Conservation (phyloP, 805 yeast species). For the Lipomyces lipofer region DNA sequence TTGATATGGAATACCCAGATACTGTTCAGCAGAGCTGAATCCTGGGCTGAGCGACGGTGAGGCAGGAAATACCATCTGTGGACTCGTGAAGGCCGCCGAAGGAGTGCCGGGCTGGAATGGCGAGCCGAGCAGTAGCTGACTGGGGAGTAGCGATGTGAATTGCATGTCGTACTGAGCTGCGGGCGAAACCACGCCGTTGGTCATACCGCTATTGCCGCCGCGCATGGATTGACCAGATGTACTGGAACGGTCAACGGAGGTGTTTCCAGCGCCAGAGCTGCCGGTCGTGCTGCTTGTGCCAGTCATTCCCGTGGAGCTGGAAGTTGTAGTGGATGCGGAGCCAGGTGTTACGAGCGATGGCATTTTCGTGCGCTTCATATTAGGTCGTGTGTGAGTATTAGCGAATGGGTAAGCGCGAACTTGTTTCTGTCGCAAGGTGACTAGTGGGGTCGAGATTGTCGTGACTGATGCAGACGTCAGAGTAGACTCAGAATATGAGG, state of each 20-base stretch:
- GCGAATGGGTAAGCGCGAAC: too few species aligned
- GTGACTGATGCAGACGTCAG: too few species aligned
- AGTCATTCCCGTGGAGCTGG: background rate
- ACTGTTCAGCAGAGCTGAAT: constrained; percentile 21
- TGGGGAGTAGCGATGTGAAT: constrained; percentile 40
- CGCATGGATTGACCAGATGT: constrained; percentile 1
- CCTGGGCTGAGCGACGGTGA: constrained; percentile 32
- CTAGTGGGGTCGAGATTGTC: too few species aligned
- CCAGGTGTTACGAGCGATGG: too few species aligned
- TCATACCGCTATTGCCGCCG: background rate
- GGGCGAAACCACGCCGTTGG: constrained; percentile 16
- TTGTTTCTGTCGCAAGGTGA: too few species aligned
- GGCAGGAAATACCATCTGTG: constrained; percentile 23
- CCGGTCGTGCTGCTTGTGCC: background rate
- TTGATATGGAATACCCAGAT: constrained; percentile 23
- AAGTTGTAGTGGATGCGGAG: background rate
- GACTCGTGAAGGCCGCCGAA: constrained; percentile 23
- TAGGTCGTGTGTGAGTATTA: too few species aligned
- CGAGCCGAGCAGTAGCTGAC: constrained; percentile 41
- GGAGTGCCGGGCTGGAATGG: constrained; percentile 43
- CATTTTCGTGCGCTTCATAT: too few species aligned
- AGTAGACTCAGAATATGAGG: too few species aligned
- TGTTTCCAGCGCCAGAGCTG: background rate
- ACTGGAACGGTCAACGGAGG: background rate
- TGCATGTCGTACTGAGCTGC: constrained; percentile 38